phyloP scores from a whole-genome alignment of 345 rosid species.

The Rhizophora apiculata region DNA sequence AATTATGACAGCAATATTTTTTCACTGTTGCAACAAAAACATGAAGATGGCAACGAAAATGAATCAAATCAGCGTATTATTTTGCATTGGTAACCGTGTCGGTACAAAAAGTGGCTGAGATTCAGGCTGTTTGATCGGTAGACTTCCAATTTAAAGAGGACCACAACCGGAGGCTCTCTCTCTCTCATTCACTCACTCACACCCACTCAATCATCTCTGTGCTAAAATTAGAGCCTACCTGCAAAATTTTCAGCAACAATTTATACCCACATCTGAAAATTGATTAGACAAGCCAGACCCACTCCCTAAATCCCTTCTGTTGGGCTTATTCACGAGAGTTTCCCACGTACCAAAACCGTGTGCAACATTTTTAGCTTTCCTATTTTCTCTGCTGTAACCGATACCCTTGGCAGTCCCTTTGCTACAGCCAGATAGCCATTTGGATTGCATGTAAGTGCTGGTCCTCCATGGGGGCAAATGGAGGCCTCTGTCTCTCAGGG shows the following conservation, averaged over 20 bases:
- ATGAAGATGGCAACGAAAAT: neutral
- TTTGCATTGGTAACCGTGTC: too few relatives aligned
- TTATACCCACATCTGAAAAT: slow-evolving; percentile 41
- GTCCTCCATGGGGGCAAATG: slow-evolving; percentile 68
- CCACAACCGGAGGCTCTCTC: slow-evolving; percentile 14
- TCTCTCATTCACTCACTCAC: neutral
- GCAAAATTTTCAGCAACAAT: slow-evolving; percentile 34
- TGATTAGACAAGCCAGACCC: slow-evolving; percentile 47
- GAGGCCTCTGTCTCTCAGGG: slow-evolving; percentile 46
- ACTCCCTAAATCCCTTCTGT: slow-evolving; percentile 22
- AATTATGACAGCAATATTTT: too few relatives aligned
- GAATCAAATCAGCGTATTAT: neutral
- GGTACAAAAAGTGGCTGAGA: neutral
- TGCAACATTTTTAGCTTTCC: slow-evolving; percentile 5
- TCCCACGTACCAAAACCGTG: slow-evolving; percentile 15
- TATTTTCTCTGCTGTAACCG: neutral
- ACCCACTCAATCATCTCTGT: neutral
- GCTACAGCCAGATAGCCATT: slow-evolving; percentile 37
- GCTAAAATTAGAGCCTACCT: neutral
- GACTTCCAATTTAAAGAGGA: neutral
- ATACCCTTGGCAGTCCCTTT: neutral
- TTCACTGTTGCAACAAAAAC: too few relatives aligned
- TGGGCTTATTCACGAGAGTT: slow-evolving; percentile 25
- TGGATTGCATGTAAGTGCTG: slow-evolving; percentile 44
- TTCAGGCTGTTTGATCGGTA: neutral